Conservation (phyloP, 2,329 filamentous ascomycete genomes). For the Fusarium cicatricum region DNA sequence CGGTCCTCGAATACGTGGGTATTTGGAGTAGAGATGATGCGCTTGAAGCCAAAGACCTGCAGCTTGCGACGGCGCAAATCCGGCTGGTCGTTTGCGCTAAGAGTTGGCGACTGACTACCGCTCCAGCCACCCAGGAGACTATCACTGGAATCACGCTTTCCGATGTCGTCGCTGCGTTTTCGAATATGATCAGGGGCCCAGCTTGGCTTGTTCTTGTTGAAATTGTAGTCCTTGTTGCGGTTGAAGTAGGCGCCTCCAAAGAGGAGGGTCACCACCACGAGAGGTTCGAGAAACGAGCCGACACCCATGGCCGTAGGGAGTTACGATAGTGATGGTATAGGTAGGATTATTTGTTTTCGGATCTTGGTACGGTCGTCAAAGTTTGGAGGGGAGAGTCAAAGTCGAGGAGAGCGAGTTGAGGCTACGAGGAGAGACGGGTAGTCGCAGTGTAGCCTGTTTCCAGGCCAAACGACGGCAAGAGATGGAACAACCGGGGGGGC, state of each 20-base stretch:
- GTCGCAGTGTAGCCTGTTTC: not conserved
- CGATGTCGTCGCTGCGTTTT: constrained; percentile 46
- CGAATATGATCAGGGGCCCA: constrained; percentile 30
- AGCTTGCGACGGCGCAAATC: constrained; percentile 46
- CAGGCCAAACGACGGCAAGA: not conserved
- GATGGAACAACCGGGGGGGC: not conserved
- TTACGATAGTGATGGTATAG: not conserved
- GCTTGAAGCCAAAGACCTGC: constrained; percentile 45
- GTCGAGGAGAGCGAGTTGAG: not conserved
- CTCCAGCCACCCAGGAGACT: constrained; percentile 39
- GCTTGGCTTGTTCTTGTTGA: constrained; percentile 34
- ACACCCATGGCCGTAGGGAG: constrained; percentile 46
- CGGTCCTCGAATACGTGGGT: constrained; percentile 46
- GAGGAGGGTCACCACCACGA: constrained; percentile 53
- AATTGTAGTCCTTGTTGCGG: constrained; percentile 50
- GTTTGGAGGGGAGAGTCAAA: not conserved
- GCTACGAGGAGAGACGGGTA: not conserved
- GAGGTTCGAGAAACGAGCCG: constrained; percentile 52
- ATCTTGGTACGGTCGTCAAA: not conserved
- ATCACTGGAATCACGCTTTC: constrained; percentile 39
- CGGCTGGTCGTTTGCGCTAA: constrained; percentile 42
- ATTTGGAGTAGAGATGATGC: constrained; percentile 45
- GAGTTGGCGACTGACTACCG: constrained; percentile 38
- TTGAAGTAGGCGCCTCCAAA: constrained; percentile 57
- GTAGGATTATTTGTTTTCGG: not conserved